Evolutionary conservation across 2,329 filamentous ascomycete species (phyloP).

Genomic region (Aspergillus unguis): DNA sequence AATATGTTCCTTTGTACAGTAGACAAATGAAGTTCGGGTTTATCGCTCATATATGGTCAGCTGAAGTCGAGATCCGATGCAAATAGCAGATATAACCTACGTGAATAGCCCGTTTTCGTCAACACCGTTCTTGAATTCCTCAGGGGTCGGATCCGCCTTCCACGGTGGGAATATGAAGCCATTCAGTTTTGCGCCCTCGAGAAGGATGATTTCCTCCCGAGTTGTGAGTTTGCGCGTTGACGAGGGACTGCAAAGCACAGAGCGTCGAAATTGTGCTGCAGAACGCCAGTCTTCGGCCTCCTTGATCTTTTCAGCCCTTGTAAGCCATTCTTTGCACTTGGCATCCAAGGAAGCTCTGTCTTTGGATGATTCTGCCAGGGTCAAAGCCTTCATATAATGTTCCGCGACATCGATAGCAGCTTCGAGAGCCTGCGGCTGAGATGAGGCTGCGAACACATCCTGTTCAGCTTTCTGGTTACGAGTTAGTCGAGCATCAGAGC

Average conservation of each 20-base stretch:
- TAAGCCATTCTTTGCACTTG: constrained; percentile 68
- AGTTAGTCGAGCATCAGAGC: constrained; percentile 22
- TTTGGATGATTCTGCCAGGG: constrained; percentile 55
- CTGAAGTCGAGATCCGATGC: constrained; percentile 1
- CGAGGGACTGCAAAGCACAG: constrained; percentile 44
- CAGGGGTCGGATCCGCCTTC: constrained; percentile 59
- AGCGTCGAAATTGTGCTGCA: constrained; percentile 20
- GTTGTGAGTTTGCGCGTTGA: constrained; percentile 62
- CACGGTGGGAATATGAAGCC: constrained; percentile 83
- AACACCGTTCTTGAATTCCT: constrained; percentile 58
- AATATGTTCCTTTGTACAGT: constrained; percentile 71
- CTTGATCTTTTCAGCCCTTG: constrained; percentile 74
- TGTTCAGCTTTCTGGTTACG: constrained; percentile 52
- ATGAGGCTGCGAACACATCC: constrained; percentile 49
- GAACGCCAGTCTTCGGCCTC: constrained; percentile 30
- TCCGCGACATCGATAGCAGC: constrained; percentile 76
- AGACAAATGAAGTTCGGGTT: constrained; percentile 68
- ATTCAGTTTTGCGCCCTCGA: constrained; percentile 75
- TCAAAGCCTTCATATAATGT: constrained; percentile 73
- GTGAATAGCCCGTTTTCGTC: constrained; percentile 56
- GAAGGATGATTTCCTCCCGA: constrained; percentile 71
- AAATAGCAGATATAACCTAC: constrained; percentile 47
- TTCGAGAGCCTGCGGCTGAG: constrained; percentile 64
- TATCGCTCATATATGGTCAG: constrained; percentile 55
- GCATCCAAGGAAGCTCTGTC: constrained; percentile 66